A percentile compares a stretch with the other conserved stretches of the same genome.
phyloP scores from a whole-genome alignment of 352 stramenopile species.

The Pythium periplocum region DNA sequence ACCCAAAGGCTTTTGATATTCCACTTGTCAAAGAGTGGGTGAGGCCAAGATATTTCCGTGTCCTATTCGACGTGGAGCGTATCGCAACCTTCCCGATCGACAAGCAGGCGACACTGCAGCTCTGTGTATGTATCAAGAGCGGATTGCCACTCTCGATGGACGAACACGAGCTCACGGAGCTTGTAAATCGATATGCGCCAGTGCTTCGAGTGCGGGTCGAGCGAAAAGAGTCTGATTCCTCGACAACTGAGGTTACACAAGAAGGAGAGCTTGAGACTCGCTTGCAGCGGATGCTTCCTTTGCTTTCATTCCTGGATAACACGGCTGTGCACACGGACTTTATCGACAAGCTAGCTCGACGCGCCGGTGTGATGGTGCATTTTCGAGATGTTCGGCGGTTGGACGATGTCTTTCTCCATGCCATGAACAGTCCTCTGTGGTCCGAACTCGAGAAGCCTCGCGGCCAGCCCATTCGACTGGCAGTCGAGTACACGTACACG shows the following conservation, averaged over 20 bases:
- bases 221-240: no score
- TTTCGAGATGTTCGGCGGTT: conserved; percentile 9
- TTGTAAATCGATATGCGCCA: not conserved
- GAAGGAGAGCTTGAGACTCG: conserved; percentile 13
- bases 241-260: not conserved
- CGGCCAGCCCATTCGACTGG: conserved; percentile 21
- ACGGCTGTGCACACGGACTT: conserved; percentile 21
- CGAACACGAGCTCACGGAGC: conserved; percentile 8
- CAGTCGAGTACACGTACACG: conserved; percentile 21
- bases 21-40: no score
- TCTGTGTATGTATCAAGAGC: conserved; percentile 10
- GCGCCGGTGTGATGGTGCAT: conserved; percentile 17
- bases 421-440: conserved; percentile 10
- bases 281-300: conserved; percentile 12
- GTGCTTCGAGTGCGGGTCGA: not conserved
- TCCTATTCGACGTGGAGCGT: conserved; percentile 11
- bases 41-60: not conserved
- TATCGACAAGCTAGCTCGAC: conserved; percentile 11
- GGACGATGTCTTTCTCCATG: conserved; percentile 8
- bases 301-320: conserved; percentile 16
- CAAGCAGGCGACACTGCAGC: conserved; percentile 8
- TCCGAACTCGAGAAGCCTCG: conserved; percentile 14
- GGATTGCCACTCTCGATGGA: conserved; percentile 9
- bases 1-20: no score
- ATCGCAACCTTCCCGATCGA: conserved; percentile 12